Conservation (phyloP, 2,329 filamentous ascomycete genomes). For the Allantophomopsis cytisporea region DNA sequence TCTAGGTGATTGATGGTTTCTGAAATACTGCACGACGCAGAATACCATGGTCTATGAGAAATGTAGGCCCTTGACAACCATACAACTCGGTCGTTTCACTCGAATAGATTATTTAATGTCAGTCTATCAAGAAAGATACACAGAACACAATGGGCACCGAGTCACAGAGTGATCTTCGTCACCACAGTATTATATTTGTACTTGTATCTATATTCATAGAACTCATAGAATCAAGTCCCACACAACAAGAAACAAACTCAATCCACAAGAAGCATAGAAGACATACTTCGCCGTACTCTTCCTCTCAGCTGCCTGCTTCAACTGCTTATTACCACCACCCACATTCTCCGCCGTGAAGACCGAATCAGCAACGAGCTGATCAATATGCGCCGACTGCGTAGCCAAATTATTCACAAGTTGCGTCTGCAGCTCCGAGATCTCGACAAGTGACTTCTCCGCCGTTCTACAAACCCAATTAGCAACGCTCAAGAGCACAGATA, state of each 20-base stretch:
- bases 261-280: conserved; percentile 65
- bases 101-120: too few species aligned
- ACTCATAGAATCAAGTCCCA: conserved; percentile 58
- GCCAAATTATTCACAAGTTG: conserved; percentile 76
- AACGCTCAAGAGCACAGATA: background rate
- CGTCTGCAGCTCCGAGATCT: conserved; percentile 86
- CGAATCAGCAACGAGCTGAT: conserved; percentile 76
- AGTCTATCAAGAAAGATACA: too few species aligned
- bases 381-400: conserved; percentile 78
- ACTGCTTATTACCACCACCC: conserved; percentile 76
- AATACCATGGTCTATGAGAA: too few species aligned
- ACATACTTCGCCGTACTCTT: conserved; percentile 63
- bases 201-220: too few species aligned
- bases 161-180: too few species aligned
- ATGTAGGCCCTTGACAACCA: too few species aligned
- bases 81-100: too few species aligned
- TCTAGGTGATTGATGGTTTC: too few species aligned
- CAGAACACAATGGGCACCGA: too few species aligned
- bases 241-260: conserved; percentile 61
- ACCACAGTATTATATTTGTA: too few species aligned
- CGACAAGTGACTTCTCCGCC: conserved; percentile 78
- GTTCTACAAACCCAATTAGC: conserved; percentile 37
- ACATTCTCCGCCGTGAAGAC: conserved; percentile 75
- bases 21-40: too few species aligned
- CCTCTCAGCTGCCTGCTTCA: conserved; percentile 68